Conservation (phyloP, 768 basidiomycete species). For the Flagelloscypha sp. region DNA sequence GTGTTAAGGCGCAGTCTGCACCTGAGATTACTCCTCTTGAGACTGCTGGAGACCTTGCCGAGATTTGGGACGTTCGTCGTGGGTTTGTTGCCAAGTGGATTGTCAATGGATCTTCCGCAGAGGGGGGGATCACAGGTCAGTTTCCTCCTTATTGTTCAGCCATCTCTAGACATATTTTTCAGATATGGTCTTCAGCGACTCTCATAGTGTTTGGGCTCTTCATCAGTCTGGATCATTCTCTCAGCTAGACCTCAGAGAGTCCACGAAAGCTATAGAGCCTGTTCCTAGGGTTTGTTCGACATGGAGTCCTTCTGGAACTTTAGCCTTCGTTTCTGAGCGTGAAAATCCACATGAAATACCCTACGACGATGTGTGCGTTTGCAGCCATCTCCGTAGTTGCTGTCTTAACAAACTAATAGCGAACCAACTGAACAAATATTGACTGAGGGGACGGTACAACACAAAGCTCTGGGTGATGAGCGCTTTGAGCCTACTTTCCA, state of each 20-base stretch:
- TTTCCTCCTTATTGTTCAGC: slow-evolving; percentile 4
- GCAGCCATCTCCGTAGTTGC: background rate
- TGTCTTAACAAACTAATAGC: no score
- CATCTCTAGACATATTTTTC: slow-evolving; percentile 52
- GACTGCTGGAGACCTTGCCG: slow-evolving; percentile 59
- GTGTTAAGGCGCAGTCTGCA: no score
- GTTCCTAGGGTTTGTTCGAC: slow-evolving; percentile 54
- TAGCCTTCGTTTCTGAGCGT: slow-evolving; percentile 61
- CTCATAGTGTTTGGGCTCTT: slow-evolving; percentile 65
- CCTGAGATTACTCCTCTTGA: no score
- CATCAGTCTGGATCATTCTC: slow-evolving; percentile 72
- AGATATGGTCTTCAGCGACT: slow-evolving; percentile 67
- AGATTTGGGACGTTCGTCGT: slow-evolving; percentile 83
- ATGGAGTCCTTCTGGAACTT: slow-evolving; percentile 58
- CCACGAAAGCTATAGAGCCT: slow-evolving; percentile 56
- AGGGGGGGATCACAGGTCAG: slow-evolving; percentile 71
- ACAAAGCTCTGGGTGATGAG: slow-evolving; percentile 56
- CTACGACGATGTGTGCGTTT: slow-evolving; percentile 69
- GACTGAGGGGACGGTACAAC: slow-evolving; percentile 21
- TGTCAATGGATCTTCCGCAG: slow-evolving; percentile 51
- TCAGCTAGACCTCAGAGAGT: slow-evolving; percentile 66
- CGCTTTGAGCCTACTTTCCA: slow-evolving; percentile 45
- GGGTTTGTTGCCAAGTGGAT: slow-evolving; percentile 81
- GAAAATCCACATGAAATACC: slow-evolving; percentile 53
- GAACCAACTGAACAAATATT: no score